phyloP scores from a whole-genome alignment of 371 early-diverging fungal genomes.

The Rhizopus delemar region DNA sequence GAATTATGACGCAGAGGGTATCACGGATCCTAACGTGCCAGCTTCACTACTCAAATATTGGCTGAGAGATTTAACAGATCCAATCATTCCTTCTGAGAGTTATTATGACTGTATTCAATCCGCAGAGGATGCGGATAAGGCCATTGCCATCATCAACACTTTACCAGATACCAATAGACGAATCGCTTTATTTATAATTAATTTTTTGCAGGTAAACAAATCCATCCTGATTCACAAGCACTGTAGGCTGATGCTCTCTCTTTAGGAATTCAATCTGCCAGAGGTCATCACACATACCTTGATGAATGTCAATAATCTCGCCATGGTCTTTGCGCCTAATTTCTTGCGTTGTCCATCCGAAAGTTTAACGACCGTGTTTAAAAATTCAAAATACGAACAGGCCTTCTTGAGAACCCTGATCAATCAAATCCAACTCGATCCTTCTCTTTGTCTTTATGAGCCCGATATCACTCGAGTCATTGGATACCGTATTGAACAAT shows the following conservation, averaged over 20 bases:
- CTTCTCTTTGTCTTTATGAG: constrained; percentile 26
- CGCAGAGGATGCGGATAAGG: constrained; percentile 58
- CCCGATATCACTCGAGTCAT: constrained; percentile 5
- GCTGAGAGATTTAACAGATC: constrained; percentile 91
- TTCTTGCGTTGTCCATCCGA: constrained; percentile 87
- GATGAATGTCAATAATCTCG: constrained; percentile 89
- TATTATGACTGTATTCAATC: constrained; percentile 73
- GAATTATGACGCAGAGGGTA: constrained; percentile 65
- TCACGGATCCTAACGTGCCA: constrained; percentile 89
- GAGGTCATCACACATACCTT: constrained; percentile 70
- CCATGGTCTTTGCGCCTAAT: constrained; percentile 96
- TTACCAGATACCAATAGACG: constrained; percentile 77
- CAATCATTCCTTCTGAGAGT: constrained; percentile 78
- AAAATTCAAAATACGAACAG: constrained; percentile 76
- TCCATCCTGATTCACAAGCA: not conserved
- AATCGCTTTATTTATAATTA: constrained; percentile 75
- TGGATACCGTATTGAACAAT: not conserved
- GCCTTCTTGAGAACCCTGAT: constrained; percentile 46
- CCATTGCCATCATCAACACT: constrained; percentile 60
- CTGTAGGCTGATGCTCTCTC: not conserved
- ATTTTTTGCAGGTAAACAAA: constrained; percentile 68
- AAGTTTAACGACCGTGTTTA: constrained; percentile 75
- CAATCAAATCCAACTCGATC: constrained; percentile 25
- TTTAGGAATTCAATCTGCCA: constrained; percentile 70
- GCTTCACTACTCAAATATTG: constrained; percentile 92